Evolutionary conservation across 2,329 filamentous ascomycete species (phyloP).

Genomic region (Biscogniauxia mediterranea): DNA sequence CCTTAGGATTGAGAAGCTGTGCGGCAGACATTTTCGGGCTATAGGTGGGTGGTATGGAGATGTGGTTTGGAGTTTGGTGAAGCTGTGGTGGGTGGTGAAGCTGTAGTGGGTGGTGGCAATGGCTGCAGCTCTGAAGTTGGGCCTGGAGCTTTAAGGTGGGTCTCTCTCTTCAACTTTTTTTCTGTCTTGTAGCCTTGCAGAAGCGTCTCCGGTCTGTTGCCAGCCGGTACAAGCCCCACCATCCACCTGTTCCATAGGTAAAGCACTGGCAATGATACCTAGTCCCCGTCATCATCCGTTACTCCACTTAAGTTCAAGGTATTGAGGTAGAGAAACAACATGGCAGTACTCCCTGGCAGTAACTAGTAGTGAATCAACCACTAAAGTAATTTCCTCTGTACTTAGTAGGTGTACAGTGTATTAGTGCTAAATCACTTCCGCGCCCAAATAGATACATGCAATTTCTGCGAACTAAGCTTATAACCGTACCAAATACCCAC

Average conservation of each 20-base stretch:
- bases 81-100: conserved; percentile 4
- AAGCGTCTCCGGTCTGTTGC: background rate
- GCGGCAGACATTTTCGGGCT: conserved; percentile 77
- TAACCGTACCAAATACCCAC: background rate
- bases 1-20: conserved; percentile 97
- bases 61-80: conserved; percentile 5
- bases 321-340: background rate
- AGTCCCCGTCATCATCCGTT: background rate
- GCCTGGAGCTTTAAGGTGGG: conserved; percentile 19
- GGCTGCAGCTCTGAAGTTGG: conserved; percentile 8
- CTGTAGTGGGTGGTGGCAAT: background rate
- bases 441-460: background rate
- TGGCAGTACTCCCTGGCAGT: too few species aligned
- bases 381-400: background rate
- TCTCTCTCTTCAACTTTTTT: conserved; percentile 22
- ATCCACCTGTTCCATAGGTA: too few species aligned
- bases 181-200: conserved; percentile 8
- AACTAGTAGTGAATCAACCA: background rate
- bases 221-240: background rate
- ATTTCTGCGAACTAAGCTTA: background rate
- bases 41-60: conserved; percentile 1
- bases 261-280: too few species aligned
- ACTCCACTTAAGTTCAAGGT: too few species aligned
- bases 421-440: background rate
- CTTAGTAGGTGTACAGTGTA: background rate